Percentiles rank a stretch among this genome's conserved stretches.
These are phyloP conservation scores for Cyclaneusma minus DNA, from an alignment of 2,329 filamentous ascomycete species.

Conservation along the genomic window DNA sequence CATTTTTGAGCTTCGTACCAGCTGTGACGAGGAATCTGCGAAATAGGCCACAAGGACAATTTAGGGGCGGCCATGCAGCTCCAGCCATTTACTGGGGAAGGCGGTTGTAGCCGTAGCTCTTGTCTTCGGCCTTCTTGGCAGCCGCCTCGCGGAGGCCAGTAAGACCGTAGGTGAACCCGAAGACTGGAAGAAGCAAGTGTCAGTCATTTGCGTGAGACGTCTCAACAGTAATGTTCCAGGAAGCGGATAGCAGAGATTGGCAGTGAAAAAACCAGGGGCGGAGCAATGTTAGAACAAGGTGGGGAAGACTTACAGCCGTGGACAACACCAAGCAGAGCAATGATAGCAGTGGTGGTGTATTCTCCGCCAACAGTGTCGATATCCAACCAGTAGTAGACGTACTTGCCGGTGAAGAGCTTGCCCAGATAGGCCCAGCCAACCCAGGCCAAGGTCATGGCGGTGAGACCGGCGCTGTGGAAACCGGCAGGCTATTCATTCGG, in stretches of 20 bases:
- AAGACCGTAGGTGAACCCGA: constrained; percentile 9
- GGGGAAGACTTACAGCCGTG: constrained; percentile 11
- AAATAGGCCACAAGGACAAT: too few relatives aligned
- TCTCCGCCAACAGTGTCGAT: constrained; percentile 13
- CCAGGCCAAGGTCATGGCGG: constrained; percentile 11
- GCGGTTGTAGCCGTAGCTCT: constrained; percentile 7
- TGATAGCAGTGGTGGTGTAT: constrained; percentile 9
- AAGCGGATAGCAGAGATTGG: too few relatives aligned
- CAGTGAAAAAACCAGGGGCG: too few relatives aligned
- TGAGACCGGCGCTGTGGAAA: constrained; percentile 11
- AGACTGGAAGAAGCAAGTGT: constrained; percentile 7
- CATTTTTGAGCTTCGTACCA: too few relatives aligned
- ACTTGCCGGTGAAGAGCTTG: constrained; percentile 12
- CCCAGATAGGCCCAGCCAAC: constrained; percentile 17
- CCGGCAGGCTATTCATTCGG: constrained; percentile 9
- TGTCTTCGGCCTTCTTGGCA: constrained; percentile 9
- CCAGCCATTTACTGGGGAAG: constrained; percentile 10
- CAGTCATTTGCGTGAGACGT: neutral
- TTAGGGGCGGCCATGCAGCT: too few relatives aligned
- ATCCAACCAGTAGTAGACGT: constrained; percentile 17
- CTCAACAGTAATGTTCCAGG: too few relatives aligned
- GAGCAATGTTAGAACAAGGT: too few relatives aligned
- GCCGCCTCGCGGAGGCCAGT: constrained; percentile 10
- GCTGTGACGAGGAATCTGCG: too few relatives aligned
- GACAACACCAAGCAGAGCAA: constrained; percentile 5